Evolutionary conservation across 345 rosid species (phyloP).

Genomic region (Brassica nigra): DNA sequence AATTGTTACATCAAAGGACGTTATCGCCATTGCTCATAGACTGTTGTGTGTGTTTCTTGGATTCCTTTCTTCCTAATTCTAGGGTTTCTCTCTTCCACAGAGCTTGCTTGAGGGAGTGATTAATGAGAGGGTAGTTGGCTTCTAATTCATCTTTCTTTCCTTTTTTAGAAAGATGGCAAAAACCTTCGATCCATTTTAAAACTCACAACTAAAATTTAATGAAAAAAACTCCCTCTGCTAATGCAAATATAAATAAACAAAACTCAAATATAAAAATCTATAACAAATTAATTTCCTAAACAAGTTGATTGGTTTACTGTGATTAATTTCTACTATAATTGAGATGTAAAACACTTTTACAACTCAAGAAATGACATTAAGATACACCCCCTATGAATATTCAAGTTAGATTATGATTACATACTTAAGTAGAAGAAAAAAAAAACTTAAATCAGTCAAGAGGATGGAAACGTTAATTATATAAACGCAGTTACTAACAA

Average conservation of each 20-base stretch:
- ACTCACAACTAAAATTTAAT: too few species aligned
- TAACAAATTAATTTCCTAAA: neutral
- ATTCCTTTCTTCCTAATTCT: neutral
- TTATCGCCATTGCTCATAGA: neutral
- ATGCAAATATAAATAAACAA: neutral
- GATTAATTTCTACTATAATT: neutral
- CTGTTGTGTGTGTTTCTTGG: neutral
- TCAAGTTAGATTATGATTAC: conserved; percentile 15
- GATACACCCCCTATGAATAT: neutral
- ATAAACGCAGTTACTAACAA: neutral
- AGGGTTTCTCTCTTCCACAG: neutral
- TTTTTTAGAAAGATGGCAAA: neutral
- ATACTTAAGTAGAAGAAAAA: neutral
- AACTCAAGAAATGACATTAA: neutral
- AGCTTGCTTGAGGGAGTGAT: neutral
- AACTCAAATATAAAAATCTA: neutral
- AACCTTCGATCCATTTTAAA: neutral
- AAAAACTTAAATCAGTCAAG: neutral
- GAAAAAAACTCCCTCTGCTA: neutral
- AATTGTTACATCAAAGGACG: neutral
- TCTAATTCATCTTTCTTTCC: neutral
- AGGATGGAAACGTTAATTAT: neutral
- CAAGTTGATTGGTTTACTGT: neutral
- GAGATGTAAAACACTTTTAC: neutral
- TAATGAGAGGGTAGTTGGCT: neutral